Evolutionary conservation across 139 green algal genomes (phyloP), one percentile per base, ranked within the genome.

Genomic region (Tetradesmus lagerheimii): DNA sequence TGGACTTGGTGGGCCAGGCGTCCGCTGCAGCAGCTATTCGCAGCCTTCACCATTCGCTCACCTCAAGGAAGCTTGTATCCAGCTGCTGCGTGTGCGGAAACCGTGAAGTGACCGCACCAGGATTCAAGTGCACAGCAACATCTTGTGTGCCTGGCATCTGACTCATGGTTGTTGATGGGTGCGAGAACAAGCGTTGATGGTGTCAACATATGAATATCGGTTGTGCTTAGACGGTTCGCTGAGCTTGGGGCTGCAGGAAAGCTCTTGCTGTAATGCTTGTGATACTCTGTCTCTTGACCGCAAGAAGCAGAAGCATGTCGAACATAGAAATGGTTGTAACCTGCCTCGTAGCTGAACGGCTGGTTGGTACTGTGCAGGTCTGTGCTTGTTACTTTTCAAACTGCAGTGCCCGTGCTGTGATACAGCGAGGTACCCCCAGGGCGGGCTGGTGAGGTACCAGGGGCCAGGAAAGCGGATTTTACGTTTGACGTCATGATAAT

Each of bases 111-210:
- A 88, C 82, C 71, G 35, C 12, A 9, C 8, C 23, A 37, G 34
- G 38, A 50, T 88, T 31, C 53, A 88, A n/a, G 35, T 88, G 82
- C 27, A 88, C 82, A 27, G 66, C 23, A 20, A 57, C 82, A 1
- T 78, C 62, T 64, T 79, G 64, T 71, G 57, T 71, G 57, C 57
- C 57, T 71, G 57, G 57, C 57, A 71, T 71, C 25, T 71, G 57
- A 71, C 57, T 71, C 57, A 71, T 71, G 57, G 57, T 23, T 71
- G 23, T 23, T 64, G 5, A 4, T 57, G 11, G 14, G 45, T 57
- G 45, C 45, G 45, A 64, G 5, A 27, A 64, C 50, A 4, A 27
- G 6, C 6, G 27, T 4, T 50, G 8, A 50, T 20, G 71, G 23
- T 80, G 18, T 64, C 25, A 20, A 25, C 11, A 11, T 2, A 64